Base-by-base conservation (phyloP, 768 basidiomycete species). In the Dacryopinax primogenitus region DNA sequence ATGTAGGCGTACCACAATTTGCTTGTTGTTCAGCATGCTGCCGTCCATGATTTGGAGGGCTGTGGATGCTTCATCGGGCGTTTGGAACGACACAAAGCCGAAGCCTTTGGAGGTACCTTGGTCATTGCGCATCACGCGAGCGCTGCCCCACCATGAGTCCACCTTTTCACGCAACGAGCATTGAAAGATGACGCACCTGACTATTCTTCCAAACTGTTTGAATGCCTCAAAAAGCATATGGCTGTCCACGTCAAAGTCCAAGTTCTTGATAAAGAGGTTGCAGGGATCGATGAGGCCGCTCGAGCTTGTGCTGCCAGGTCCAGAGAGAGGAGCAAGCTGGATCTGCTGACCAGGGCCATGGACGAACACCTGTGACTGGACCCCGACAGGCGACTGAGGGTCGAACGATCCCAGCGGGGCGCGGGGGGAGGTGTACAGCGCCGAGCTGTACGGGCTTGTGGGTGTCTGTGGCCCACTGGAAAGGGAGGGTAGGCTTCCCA, bases 291-390 rank as follows among this genome's bases (percentile, higher is more conserved):
- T 91, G 30, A 93, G 79, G 21, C 91, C 91, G 68, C 88, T 90
- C 71, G 91, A 88, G 71, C 88, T 91, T 64, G 69, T 83, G 35
- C 88, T 85, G n/a, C 89, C 88, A 37, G 87, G 89, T 2, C 90
- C 90, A 21, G 69, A 67, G 58, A 82, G 63, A 15, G 90, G 91
- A 1, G 90, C 90, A 7, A 86, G 80, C 73, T 93, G 90, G 34
- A 92, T 89, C 73, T 92, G 90, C 72, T 93, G 91, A 1, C 91
- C 91, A 12, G 91, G 91, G 11, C 91, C 90, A 73, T 91, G 90
- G 26, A 30, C 51, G 18, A 58, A 58, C 30, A 58, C 30, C 4
- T 30, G 23, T 15, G 51, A n/a, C n/a, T n/a, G 51, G 3, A 11
- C 51, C 26, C 23, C 51, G 51, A 26, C 26, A 64, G 41, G 51